Conservation (phyloP, 1,284 basidiomycete genomes). For the Ustilago loliicola region DNA sequence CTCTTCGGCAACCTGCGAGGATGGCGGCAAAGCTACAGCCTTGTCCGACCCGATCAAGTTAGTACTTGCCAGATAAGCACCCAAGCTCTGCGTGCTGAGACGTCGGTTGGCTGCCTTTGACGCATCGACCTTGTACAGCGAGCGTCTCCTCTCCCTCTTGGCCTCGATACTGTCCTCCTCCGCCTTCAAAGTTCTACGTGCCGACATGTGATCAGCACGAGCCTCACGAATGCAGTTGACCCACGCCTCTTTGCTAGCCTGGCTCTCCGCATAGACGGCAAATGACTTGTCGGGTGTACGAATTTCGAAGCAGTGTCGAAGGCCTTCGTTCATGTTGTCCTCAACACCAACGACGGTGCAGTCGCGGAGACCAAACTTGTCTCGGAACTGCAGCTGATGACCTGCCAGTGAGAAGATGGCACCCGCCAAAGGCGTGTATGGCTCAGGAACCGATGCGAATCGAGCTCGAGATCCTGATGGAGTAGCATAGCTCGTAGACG, state of each 20-base stretch:
- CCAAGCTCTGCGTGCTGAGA: slow-evolving; percentile 50
- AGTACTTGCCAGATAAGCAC: slow-evolving; percentile 44
- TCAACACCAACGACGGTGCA: slow-evolving; percentile 67
- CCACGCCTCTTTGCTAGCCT: slow-evolving; percentile 59
- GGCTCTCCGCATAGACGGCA: slow-evolving; percentile 65
- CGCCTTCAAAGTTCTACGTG: slow-evolving; percentile 59
- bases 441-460: slow-evolving; percentile 30
- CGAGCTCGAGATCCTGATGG: slow-evolving; percentile 22
- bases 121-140: slow-evolving; percentile 42
- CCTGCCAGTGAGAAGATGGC: slow-evolving; percentile 52
- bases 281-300: slow-evolving; percentile 69
- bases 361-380: slow-evolving; percentile 65
- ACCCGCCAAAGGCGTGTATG: slow-evolving; percentile 48
- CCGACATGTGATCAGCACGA: slow-evolving; percentile 61
- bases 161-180: slow-evolving; percentile 64
- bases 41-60: slow-evolving; percentile 41
- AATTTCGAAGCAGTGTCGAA: slow-evolving; percentile 65
- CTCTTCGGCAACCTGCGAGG: slow-evolving; percentile 12
- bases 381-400: slow-evolving; percentile 62
- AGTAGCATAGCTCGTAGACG: slow-evolving; percentile 13
- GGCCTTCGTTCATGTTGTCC: slow-evolving; percentile 37
- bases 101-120: slow-evolving; percentile 30
- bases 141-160: slow-evolving; percentile 48
- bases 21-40: slow-evolving; percentile 1
- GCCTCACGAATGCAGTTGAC: slow-evolving; percentile 65